A percentile compares a stretch with the other conserved stretches of the same genome.
phyloP scores from a whole-genome alignment of 2,329 filamentous ascomycete species.

The Tolypocladium capitatum region DNA sequence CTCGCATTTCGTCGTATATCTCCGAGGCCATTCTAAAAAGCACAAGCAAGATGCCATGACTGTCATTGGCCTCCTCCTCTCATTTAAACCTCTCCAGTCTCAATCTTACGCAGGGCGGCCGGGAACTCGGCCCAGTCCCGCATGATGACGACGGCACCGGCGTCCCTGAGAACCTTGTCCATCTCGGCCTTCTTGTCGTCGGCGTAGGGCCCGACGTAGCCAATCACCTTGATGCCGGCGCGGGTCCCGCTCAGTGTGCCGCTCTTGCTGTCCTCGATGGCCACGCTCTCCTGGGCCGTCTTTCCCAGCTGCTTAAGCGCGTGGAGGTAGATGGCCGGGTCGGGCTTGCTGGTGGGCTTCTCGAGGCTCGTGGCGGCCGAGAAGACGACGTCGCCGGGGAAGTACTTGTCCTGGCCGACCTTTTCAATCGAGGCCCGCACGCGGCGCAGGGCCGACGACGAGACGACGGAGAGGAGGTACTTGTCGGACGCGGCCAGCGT shows the following conservation, averaged over 20 bases:
- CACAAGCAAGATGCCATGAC: constrained; percentile 1
- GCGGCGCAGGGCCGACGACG: constrained; percentile 63
- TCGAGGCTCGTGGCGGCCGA: constrained; percentile 68
- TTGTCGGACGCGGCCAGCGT: constrained; percentile 45
- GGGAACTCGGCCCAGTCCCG: constrained; percentile 45
- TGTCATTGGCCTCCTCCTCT: not conserved
- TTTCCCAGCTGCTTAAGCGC: constrained; percentile 63
- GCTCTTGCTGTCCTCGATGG: constrained; percentile 81
- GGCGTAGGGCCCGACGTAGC: constrained; percentile 71
- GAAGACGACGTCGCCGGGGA: constrained; percentile 62
- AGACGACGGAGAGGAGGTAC: constrained; percentile 70
- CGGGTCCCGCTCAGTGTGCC: constrained; percentile 62
- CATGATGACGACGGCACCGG: constrained; percentile 52
- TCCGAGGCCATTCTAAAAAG: constrained; percentile 1
- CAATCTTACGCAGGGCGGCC: constrained; percentile 29
- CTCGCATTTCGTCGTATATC: constrained; percentile 10
- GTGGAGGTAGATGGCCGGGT: constrained; percentile 76
- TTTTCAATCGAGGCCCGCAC: constrained; percentile 68
- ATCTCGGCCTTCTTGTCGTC: constrained; percentile 50
- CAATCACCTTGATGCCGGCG: constrained; percentile 69
- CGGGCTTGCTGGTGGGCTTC: constrained; percentile 77
- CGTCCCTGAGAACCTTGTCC: constrained; percentile 44
- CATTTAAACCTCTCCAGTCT: constrained; percentile 22
- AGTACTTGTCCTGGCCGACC: constrained; percentile 68
- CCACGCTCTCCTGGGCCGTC: constrained; percentile 57